Conservation (phyloP, 129 eudicot genomes). For the Glebionis coronaria region DNA sequence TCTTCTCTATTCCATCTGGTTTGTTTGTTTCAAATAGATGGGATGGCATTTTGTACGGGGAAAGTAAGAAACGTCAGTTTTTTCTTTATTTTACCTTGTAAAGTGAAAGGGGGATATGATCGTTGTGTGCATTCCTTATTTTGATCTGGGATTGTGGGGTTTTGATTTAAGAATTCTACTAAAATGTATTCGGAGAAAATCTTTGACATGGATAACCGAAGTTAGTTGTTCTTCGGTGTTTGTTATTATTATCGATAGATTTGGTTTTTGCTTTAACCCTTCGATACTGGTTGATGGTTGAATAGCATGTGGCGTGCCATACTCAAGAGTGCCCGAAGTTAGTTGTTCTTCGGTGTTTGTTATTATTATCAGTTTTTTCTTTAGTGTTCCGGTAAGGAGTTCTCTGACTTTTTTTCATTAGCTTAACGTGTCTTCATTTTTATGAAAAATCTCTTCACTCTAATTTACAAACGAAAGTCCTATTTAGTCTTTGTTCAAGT, state of each 20-base stretch:
- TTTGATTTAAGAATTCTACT: neutral
- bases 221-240: neutral
- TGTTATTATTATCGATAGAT: neutral
- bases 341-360: too few relatives aligned
- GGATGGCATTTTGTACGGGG: slow-evolving; percentile 24
- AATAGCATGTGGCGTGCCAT: too few relatives aligned
- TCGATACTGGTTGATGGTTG: neutral
- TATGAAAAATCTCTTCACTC: too few relatives aligned
- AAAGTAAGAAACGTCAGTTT: slow-evolving; percentile 14
- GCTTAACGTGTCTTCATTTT: too few relatives aligned
- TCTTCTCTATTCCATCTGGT: slow-evolving; percentile 12
- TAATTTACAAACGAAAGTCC: too few relatives aligned
- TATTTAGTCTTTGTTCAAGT: too few relatives aligned
- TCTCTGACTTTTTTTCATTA: too few relatives aligned
- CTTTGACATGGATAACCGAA: neutral
- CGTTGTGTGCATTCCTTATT: neutral
- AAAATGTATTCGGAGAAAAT: neutral
- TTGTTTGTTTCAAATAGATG: slow-evolving; percentile 2
- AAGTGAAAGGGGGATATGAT: slow-evolving; percentile 22
- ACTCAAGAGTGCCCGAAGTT: too few relatives aligned
- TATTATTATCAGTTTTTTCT: too few relatives aligned
- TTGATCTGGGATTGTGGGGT: neutral
- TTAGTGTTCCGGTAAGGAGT: too few relatives aligned
- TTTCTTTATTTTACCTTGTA: slow-evolving; percentile 21
- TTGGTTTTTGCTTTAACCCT: neutral